Conservation (phyloP, 768 basidiomycete species). For the Termitomyces heimii region DNA sequence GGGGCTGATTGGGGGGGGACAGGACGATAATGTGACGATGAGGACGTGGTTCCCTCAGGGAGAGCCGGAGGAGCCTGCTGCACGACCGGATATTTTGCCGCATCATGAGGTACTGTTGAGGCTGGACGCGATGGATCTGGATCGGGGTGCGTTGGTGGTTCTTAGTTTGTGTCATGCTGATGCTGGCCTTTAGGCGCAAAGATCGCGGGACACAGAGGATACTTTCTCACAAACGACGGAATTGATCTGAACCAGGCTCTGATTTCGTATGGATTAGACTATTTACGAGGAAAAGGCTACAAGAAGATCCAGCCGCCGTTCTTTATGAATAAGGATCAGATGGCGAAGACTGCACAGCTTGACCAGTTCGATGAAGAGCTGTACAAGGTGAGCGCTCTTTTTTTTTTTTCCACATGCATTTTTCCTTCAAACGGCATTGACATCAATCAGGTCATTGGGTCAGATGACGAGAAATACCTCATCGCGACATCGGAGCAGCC, state of each 20-base stretch:
- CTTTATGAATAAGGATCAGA: slow-evolving; percentile 97
- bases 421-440: no score
- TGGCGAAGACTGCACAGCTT: slow-evolving; percentile 97
- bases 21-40: slow-evolving; percentile 89
- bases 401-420: no score
- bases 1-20: no score
- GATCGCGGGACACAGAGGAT: slow-evolving; percentile 92
- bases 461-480: slow-evolving; percentile 95
- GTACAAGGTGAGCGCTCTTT: slow-evolving; percentile 63
- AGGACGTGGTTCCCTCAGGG: slow-evolving; percentile 85
- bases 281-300: slow-evolving; percentile 75
- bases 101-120: slow-evolving; percentile 95
- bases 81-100: slow-evolving; percentile 77
- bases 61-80: slow-evolving; percentile 63
- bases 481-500: slow-evolving; percentile 99
- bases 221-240: slow-evolving; percentile 93
- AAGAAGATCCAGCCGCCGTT: slow-evolving; percentile 97
- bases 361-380: slow-evolving; percentile 98
- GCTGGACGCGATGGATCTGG: slow-evolving; percentile 94
- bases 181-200: slow-evolving; percentile 59
- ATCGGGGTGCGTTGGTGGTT: slow-evolving; percentile 60
- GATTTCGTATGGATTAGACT: slow-evolving; percentile 92
- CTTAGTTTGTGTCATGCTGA: background rate
- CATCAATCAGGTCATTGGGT: slow-evolving; percentile 62
- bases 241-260: slow-evolving; percentile 97